A percentile compares a stretch with the other conserved stretches of the same genome.
phyloP scores from a whole-genome alignment of 768 basidiomycete species.

The Panaeolus papilionaceus region DNA sequence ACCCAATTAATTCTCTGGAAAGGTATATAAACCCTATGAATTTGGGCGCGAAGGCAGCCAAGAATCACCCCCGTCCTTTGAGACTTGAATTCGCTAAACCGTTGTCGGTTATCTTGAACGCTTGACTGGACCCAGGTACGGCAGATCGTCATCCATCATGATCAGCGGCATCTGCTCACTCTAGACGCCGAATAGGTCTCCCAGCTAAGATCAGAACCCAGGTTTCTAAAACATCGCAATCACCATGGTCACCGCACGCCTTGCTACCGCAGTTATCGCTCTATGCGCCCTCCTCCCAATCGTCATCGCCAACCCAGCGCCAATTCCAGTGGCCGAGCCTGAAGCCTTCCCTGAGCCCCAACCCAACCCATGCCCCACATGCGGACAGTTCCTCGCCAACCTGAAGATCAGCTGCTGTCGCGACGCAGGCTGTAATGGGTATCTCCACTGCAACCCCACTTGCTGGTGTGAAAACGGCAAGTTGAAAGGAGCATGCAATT shows the following conservation, averaged over 20 bases:
- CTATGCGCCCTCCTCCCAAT: neutral
- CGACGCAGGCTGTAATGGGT: neutral
- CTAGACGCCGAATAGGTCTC: neutral
- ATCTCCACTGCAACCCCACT: neutral
- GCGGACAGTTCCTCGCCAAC: conserved; percentile 3
- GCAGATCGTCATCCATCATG: neutral
- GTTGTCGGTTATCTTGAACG: neutral
- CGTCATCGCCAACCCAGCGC: neutral
- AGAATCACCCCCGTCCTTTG: too few species aligned
- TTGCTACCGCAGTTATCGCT: neutral
- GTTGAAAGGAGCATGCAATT: conserved; percentile 9
- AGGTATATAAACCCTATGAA: neutral
- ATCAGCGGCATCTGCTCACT: neutral
- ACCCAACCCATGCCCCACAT: conserved; percentile 8
- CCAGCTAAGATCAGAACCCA: neutral
- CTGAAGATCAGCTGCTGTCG: conserved; percentile 4
- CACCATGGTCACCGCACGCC: neutral
- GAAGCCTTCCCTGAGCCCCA: neutral
- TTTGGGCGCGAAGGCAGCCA: too few species aligned
- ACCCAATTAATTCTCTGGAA: neutral
- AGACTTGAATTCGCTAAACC: too few species aligned
- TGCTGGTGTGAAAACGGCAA: neutral
- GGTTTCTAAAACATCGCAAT: neutral
- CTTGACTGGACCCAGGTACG: neutral
- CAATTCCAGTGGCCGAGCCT: neutral